phyloP scores from a whole-genome alignment of 257 asterid genomes.

The Scutellaria galericulata region DNA sequence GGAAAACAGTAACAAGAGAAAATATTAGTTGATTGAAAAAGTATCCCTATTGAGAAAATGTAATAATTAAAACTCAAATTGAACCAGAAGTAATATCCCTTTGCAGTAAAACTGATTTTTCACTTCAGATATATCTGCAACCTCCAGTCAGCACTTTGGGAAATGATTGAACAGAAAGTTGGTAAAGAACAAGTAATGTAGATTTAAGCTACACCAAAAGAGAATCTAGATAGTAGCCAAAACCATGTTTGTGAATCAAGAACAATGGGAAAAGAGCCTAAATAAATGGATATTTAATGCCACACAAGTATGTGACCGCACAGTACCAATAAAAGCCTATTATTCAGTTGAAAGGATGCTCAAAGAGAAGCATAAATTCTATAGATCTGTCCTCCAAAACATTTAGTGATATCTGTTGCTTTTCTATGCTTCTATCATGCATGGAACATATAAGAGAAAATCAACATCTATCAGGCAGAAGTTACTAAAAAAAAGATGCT shows the following conservation, averaged over 20 bases:
- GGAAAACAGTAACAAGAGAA: conserved; percentile 39
- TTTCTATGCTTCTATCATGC: neutral
- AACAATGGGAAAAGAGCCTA: neutral
- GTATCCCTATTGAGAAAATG: conserved; percentile 16
- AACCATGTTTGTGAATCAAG: neutral
- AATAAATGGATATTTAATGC: conserved; percentile 17
- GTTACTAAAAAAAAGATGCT: conserved; percentile 6
- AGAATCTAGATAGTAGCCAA: conserved; percentile 7
- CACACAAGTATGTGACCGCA: neutral
- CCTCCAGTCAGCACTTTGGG: conserved; percentile 12
- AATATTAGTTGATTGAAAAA: conserved; percentile 28
- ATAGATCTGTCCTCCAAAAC: conserved; percentile 5
- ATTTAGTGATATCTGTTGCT: neutral
- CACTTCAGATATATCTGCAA: conserved; percentile 25
- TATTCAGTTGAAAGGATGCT: neutral
- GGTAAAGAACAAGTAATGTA: neutral
- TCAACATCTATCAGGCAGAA: conserved; percentile 14
- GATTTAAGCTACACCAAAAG: neutral
- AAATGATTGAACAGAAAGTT: conserved; percentile 16
- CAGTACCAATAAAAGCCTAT: neutral
- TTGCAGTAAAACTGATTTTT: conserved; percentile 17
- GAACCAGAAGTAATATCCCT: neutral
- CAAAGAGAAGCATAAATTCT: conserved; percentile 11
- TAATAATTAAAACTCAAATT: neutral
- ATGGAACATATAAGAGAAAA: neutral